These are phyloP conservation scores for Cladochytrium replicatum DNA, from an alignment of 192 early-diverging fungal species.

Conservation along the genomic window DNA sequence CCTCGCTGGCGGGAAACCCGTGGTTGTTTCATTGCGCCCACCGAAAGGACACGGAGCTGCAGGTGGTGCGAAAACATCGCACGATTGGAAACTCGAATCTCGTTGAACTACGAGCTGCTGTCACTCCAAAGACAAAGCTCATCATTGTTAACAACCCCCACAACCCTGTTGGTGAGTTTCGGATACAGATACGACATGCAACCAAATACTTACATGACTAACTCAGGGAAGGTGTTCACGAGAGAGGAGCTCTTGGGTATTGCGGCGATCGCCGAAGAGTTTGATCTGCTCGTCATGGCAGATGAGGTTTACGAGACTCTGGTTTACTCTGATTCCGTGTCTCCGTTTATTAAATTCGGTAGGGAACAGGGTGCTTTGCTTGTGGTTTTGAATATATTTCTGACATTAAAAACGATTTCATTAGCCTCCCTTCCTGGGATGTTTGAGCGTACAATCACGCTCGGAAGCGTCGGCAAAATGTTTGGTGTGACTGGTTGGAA, in stretches of 20 bases:
- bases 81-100: conserved; percentile 85
- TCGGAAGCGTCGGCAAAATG: conserved; percentile 86
- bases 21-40: conserved; percentile 71
- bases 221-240: conserved; percentile 76
- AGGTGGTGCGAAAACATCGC: conserved; percentile 37
- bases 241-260: conserved; percentile 64
- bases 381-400: too few relatives aligned
- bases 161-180: conserved; percentile 59
- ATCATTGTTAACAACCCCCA: conserved; percentile 93
- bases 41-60: too few relatives aligned
- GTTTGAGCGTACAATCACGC: conserved; percentile 89
- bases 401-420: conserved; percentile 37
- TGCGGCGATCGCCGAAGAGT: conserved; percentile 60
- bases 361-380: too few relatives aligned
- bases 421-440: conserved; percentile 77
- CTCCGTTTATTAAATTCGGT: conserved; percentile 43
- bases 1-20: conserved; percentile 80
- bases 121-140: conserved; percentile 71
- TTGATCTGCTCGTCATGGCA: conserved; percentile 78
- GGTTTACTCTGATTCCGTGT: conserved; percentile 52
- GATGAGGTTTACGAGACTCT: conserved; percentile 96
- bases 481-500: conserved; percentile 97
- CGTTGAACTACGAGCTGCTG: conserved; percentile 61
- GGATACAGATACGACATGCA: conserved; percentile 21
- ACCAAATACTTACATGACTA: too few relatives aligned